These are phyloP conservation scores for Dendrothele bispora DNA, from an alignment of 768 basidiomycete species.

Conservation along the genomic window DNA sequence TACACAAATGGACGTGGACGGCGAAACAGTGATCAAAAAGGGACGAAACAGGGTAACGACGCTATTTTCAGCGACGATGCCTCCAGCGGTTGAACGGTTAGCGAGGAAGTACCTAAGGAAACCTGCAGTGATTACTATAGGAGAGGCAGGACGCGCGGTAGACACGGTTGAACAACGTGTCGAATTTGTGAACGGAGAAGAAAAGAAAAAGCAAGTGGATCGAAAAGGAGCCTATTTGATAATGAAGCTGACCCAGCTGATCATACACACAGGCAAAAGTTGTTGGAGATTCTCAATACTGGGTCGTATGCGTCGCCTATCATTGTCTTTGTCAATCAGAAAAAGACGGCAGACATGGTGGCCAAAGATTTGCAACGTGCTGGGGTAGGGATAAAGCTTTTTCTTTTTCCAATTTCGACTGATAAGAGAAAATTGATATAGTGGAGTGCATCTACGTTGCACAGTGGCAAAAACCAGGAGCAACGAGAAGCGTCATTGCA, in stretches of 20 bases:
- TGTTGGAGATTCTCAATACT: constrained; percentile 92
- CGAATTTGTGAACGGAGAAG: constrained; percentile 89
- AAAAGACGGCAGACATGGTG: constrained; percentile 98
- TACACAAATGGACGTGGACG: constrained; percentile 73
- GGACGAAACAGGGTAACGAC: constrained; percentile 91
- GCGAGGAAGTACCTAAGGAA: constrained; percentile 91
- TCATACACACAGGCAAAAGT: constrained; percentile 54
- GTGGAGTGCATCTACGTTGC: constrained; percentile 91
- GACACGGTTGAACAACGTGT: constrained; percentile 97
- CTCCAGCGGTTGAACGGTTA: constrained; percentile 91
- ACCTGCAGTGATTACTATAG: constrained; percentile 96
- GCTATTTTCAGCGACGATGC: constrained; percentile 98
- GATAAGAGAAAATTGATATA: constrained; percentile 25
- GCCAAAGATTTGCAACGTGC: constrained; percentile 91
- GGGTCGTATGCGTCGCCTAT: constrained; percentile 85
- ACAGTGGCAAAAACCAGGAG: constrained; percentile 97
- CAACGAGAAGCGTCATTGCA: constrained; percentile 94
- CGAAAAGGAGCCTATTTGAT: not conserved
- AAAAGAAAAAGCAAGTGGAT: constrained; percentile 88
- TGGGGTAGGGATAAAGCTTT: constrained; percentile 55
- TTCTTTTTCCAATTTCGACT: not conserved
- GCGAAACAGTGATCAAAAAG: constrained; percentile 62
- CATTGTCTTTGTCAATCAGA: constrained; percentile 99
- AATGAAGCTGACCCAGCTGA: not conserved
- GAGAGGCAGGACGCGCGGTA: constrained; percentile 96